Evolutionary conservation across 306 rosid species (phyloP), one percentile per base, ranked within the genome.

Genomic region (Dalbergia oliveri): DNA sequence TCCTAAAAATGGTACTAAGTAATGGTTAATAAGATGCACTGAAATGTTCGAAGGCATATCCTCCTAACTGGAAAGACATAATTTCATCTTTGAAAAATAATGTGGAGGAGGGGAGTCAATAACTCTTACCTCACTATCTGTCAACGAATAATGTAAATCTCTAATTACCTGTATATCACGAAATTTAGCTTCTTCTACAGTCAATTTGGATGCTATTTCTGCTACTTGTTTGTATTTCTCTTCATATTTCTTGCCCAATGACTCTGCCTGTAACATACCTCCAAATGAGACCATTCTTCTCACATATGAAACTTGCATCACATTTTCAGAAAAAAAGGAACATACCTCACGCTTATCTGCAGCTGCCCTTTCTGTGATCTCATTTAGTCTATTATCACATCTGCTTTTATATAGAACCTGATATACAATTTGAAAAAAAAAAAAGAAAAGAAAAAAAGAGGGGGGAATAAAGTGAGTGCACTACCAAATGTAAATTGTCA

Each of bases 141-240:
- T 66, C 72, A 72, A 69, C 71, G 69, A 18, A 43, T 64, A 82
- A 67, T 19, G 43, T 37, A 19, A 74, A n/a, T 61, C 65, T 69
- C 72, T 31, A 58, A 53, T 71, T 88, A 94, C 99, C 97, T 94
- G 97, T 87, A 93, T 84, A 80, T 94, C 98, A 8, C 92, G 96
- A 78, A 91, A 89, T 37, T 88, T 91, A 69, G 99, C 97, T 79
- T 95, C 97, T 88, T 95, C 99, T 58, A 95, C 79, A 21, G 94
- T 89, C 86, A 95, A 82, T 68, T 93, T 95, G 14, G 99, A 95
- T 62, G 97, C 95, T 84, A 90, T 88, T 79, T 93, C 97, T 71
- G 91, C 93, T 81, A 91, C 97, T 86, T 95, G 97, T 86, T 91
- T 95, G 87, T 93, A 93, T 70, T 84, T 95, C 88, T 95, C 99